Conservation (phyloP, 78 protist species). For the Dictyostelium citrinum region DNA sequence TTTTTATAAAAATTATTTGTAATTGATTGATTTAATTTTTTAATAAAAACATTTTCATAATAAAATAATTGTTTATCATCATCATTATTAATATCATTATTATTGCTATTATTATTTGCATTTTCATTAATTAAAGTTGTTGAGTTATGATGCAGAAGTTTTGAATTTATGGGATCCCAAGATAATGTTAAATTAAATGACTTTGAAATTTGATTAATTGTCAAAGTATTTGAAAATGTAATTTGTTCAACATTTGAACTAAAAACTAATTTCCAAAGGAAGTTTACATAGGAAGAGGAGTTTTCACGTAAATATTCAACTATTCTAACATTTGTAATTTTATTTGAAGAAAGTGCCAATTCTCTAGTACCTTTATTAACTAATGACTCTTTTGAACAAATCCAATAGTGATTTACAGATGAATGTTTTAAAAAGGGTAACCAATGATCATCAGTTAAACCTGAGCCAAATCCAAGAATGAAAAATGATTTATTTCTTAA, state of each 20-base stretch:
- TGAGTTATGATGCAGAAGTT: neutral
- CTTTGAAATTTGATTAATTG: neutral
- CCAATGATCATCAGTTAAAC: neutral
- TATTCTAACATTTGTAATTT: neutral
- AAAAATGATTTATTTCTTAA: neutral
- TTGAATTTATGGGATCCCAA: neutral
- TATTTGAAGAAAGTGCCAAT: neutral
- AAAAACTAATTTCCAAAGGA: conserved; percentile 1
- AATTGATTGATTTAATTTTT: neutral
- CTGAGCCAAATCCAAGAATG: neutral
- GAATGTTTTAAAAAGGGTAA: neutral
- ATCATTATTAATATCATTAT: neutral
- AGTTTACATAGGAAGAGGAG: neutral
- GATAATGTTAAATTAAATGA: neutral
- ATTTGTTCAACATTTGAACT: neutral
- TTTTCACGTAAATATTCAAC: neutral
- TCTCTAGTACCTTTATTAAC: neutral
- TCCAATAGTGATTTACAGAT: neutral
- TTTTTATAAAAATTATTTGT: conserved; percentile 3
- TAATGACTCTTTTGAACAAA: neutral
- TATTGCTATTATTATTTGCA: too few relatives aligned
- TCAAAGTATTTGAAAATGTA: neutral
- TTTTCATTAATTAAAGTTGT: neutral
- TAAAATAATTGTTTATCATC: neutral
- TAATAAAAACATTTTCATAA: neutral